Percentiles rank a stretch among this genome's conserved stretches.
Conservation (phyloP, 768 basidiomycete species). For the Candolleomyces aberdarensis region DNA sequence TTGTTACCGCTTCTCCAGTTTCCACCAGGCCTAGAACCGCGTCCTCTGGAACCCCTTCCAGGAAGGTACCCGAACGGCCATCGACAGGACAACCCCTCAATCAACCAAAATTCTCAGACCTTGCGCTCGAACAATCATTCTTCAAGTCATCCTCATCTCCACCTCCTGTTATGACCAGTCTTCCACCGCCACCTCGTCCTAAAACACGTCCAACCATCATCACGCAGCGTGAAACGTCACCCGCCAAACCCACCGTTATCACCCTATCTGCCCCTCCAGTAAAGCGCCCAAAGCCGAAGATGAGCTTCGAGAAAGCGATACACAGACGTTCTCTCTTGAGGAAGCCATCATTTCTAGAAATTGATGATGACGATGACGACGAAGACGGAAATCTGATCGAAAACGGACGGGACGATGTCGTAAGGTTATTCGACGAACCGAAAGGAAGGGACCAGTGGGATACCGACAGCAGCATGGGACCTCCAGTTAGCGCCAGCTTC, state of each 20-base stretch:
- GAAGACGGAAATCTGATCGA: conserved; percentile 18
- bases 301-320: conserved; percentile 14
- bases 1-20: background rate
- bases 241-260: background rate
- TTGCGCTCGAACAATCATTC: conserved; percentile 8
- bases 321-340: conserved; percentile 54
- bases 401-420: conserved; percentile 10
- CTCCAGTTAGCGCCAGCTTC: conserved; percentile 35
- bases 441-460: background rate
- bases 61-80: conserved; percentile 5
- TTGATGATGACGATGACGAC: conserved; percentile 46
- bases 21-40: conserved; percentile 9
- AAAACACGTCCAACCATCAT: conserved; percentile 27
- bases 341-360: conserved; percentile 73
- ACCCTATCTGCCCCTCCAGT: conserved; percentile 34
- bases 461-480: background rate
- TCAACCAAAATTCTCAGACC: conserved; percentile 5
- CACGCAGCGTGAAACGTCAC: conserved; percentile 8
- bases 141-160: conserved; percentile 23
- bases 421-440: background rate
- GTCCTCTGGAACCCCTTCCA: conserved; percentile 5
- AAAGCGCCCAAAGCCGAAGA: background rate
- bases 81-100: conserved; percentile 6
- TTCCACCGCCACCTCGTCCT: conserved; percentile 57
- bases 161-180: conserved; percentile 29